Percentiles rank a stretch among this genome's conserved stretches.
phyloP scores from a whole-genome alignment of 176 grass and related monocot genomes.

The Pharus latifolius region DNA sequence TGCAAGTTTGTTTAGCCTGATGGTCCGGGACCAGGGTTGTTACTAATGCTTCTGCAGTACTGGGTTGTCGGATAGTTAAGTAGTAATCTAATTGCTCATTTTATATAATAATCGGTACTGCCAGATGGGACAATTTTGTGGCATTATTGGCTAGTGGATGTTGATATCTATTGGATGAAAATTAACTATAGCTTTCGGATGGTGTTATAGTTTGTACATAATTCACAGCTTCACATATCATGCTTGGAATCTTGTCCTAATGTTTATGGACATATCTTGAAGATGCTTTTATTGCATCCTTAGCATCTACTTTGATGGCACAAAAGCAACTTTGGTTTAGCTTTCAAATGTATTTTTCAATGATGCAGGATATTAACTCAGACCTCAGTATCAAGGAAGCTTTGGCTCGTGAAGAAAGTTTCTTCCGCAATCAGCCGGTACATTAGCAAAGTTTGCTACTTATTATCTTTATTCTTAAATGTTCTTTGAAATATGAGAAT shows the following conservation, averaged over 20 bases:
- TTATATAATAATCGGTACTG: background rate
- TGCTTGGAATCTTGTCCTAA: background rate
- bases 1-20: conserved; percentile 1
- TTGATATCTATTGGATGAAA: background rate
- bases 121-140: background rate
- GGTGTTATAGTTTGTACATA: background rate
- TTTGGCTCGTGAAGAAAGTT: conserved; percentile 75
- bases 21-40: background rate
- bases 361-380: conserved; percentile 74
- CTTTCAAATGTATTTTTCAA: background rate
- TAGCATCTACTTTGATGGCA: background rate
- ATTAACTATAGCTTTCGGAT: background rate
- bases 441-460: conserved; percentile 1
- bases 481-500: background rate
- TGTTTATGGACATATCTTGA: background rate
- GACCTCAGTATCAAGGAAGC: conserved; percentile 94
- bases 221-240: background rate
- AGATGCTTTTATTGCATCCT: background rate
- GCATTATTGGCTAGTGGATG: background rate
- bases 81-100: background rate
- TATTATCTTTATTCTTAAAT: background rate
- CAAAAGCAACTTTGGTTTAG: conserved; percentile 2
- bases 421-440: conserved; percentile 83
- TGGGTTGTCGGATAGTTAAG: background rate
- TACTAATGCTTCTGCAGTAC: background rate